Base-by-base conservation (phyloP, 768 basidiomycete species). In the Termitomyces sp. region DNA sequence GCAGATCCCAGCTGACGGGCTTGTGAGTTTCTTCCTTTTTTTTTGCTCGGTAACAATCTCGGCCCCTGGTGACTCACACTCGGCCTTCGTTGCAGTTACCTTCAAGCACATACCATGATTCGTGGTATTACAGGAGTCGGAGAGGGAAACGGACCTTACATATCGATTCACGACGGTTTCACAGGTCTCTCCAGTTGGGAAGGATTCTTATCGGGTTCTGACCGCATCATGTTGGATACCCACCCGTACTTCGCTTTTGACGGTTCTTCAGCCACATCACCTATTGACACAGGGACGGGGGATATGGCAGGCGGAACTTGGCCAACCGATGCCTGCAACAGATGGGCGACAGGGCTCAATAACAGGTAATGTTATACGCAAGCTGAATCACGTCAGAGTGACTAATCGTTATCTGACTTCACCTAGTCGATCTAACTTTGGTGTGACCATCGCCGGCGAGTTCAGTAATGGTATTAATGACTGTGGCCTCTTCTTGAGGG, bases 71-170 rank as follows among this genome's bases (percentile, higher is more conserved):
- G 37, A 24, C 16, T 47, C 16, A 52, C 26, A 26, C 37, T 6
- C 46, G 5, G 16, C 15, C 16, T 26, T 54, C 36, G 5, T 52
- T 39, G 16, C 66, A 83, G 86, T 75, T 80, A 86, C 73, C 70
- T 84, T 63, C 66, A 79, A 62, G 74, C 81, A 60, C 82, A 84
- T 72, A 67, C 82, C 39, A 82, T 84, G 73, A 82, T 93, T 55
- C 84, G 90, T 41, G 70, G 72, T 20, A 86, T 92, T 62, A 90
- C 88, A 36, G 92, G 92, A 20, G 66, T 78, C 45, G 92, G 92
- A 1, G 81, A 75, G 55, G 88, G 88, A 68, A 85, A 77, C 61
- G 88, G 73, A 60, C 85, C 70, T 68, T 83, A 75, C 69, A 81
- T 91, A 55, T 67, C 72, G 26, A 68, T 75, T 37, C 77, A 77